Evolutionary conservation across 495 filamentous ascomycete genomes (phyloP).

Genomic region (Cercophora sp.): DNA sequence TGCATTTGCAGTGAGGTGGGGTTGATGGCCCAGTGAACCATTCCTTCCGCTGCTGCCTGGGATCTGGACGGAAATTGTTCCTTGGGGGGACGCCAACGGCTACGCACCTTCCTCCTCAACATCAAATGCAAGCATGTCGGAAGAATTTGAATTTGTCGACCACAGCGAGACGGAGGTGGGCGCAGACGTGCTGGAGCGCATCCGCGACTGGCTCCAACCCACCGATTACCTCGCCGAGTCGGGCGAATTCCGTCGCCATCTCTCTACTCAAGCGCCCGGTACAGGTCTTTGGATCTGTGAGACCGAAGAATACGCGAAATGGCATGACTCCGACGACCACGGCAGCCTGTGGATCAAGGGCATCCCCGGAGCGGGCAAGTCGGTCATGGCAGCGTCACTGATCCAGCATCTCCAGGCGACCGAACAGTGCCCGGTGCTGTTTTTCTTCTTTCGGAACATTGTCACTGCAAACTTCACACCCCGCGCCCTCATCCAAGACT

Average conservation of each 20-base stretch:
- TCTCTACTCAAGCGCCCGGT: slow-evolving; percentile 33
- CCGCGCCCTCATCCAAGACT: slow-evolving; percentile 38
- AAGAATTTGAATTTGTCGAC: slow-evolving; percentile 8
- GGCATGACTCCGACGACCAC: slow-evolving; percentile 28
- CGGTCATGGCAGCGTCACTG: slow-evolving; percentile 40
- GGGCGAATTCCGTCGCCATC: slow-evolving; percentile 29
- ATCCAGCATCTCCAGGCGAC: slow-evolving; percentile 24
- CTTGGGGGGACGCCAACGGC: no score
- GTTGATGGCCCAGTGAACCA: no score
- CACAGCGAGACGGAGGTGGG: slow-evolving; percentile 5
- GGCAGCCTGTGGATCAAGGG: slow-evolving; percentile 45
- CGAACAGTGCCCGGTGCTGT: slow-evolving; percentile 34
- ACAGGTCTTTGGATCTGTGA: slow-evolving; percentile 42
- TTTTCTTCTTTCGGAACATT: slow-evolving; percentile 53
- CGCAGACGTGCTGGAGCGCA: slow-evolving; percentile 18
- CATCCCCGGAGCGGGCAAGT: slow-evolving; percentile 45
- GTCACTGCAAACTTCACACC: slow-evolving; percentile 41
- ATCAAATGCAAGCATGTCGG: background rate
- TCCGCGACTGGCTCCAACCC: slow-evolving; percentile 31
- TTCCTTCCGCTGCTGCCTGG: no score
- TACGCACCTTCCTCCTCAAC: no score
- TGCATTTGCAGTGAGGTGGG: no score
- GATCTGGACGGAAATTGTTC: no score
- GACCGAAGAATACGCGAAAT: slow-evolving; percentile 35
- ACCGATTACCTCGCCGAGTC: slow-evolving; percentile 24